Evolutionary conservation across 2,329 filamentous ascomycete genomes (phyloP).

Genomic region (Ophiostoma populinum): DNA sequence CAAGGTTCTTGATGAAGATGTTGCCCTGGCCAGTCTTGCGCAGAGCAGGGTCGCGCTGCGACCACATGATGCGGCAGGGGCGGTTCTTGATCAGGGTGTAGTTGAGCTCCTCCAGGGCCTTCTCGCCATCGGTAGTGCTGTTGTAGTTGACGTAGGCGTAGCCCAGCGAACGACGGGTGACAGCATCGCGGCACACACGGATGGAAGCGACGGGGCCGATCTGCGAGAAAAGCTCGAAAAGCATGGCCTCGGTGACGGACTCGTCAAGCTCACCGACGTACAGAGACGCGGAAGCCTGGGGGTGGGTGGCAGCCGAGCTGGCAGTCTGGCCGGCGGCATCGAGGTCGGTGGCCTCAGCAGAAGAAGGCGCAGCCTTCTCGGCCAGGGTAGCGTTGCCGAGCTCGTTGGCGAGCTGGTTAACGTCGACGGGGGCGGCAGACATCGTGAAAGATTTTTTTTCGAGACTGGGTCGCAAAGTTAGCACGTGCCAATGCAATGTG

Average conservation of each 20-base stretch:
- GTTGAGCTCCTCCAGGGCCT: slow-evolving; percentile 97
- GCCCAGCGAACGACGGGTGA: slow-evolving; percentile 93
- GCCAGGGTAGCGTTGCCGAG: slow-evolving; percentile 56
- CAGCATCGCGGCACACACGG: slow-evolving; percentile 97
- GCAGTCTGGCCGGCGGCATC: slow-evolving; percentile 53
- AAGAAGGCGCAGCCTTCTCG: slow-evolving; percentile 46
- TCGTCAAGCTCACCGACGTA: slow-evolving; percentile 98
- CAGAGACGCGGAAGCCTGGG: slow-evolving; percentile 88
- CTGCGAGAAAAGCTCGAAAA: slow-evolving; percentile 99
- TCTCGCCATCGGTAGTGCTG: slow-evolving; percentile 88
- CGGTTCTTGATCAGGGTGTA: slow-evolving; percentile 98
- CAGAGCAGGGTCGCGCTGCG: slow-evolving; percentile 93
- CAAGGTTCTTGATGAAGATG: slow-evolving; percentile 99
- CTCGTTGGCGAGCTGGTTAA: slow-evolving; percentile 68
- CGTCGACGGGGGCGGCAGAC: slow-evolving; percentile 43
- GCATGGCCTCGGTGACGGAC: slow-evolving; percentile 98
- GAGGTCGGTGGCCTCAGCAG: slow-evolving; percentile 45
- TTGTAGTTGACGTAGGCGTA: slow-evolving; percentile 99
- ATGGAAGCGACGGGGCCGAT: slow-evolving; percentile 98
- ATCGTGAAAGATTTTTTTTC: slow-evolving; percentile 28
- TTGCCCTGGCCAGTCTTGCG: slow-evolving; percentile 99
- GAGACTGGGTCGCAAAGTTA: slow-evolving; percentile 8
- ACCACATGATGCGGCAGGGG: slow-evolving; percentile 99
- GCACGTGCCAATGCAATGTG: neutral
- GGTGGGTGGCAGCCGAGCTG: slow-evolving; percentile 56